These are phyloP conservation scores for Apocynum venetum DNA, from an alignment of 257 asterid species.

Conservation along the genomic window DNA sequence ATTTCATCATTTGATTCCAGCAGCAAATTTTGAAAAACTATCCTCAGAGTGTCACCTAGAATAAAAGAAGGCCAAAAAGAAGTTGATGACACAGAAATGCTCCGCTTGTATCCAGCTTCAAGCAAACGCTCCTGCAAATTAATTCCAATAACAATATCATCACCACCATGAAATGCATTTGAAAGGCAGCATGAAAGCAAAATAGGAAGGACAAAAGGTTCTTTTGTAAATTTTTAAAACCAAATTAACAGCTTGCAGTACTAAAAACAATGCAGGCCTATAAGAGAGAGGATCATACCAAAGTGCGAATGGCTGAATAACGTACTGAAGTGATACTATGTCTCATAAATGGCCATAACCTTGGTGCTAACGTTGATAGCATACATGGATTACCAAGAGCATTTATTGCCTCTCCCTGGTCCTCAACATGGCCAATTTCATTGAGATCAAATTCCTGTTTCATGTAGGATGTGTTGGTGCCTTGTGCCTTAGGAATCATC, in stretches of 20 bases:
- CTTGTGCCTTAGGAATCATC: constrained; percentile 76
- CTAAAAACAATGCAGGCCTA: background rate
- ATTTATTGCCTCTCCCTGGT: constrained; percentile 58
- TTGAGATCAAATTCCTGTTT: constrained; percentile 77
- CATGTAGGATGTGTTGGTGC: constrained; percentile 35
- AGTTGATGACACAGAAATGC: constrained; percentile 54
- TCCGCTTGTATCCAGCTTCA: constrained; percentile 79
- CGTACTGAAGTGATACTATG: constrained; percentile 97
- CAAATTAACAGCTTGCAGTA: background rate
- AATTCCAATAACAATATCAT: constrained; percentile 6
- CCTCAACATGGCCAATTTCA: constrained; percentile 51
- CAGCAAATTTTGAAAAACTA: constrained; percentile 94
- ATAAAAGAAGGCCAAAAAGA: constrained; percentile 97
- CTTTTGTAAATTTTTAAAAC: background rate
- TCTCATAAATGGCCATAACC: constrained; percentile 99
- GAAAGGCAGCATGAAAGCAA: constrained; percentile 7
- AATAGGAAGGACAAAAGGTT: background rate
- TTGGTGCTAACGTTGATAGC: constrained; percentile 86
- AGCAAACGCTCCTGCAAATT: constrained; percentile 91
- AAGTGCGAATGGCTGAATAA: constrained; percentile 91
- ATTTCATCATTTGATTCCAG: constrained; percentile 94
- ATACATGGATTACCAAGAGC: constrained; percentile 71
- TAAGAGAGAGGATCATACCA: constrained; percentile 47
- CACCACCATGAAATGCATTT: background rate
- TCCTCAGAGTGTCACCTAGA: constrained; percentile 92